Percentiles rank a stretch among this genome's conserved stretches.
Evolutionary conservation across 2,329 filamentous ascomycete species (phyloP).

Genomic region (Nothopassalora personata): DNA sequence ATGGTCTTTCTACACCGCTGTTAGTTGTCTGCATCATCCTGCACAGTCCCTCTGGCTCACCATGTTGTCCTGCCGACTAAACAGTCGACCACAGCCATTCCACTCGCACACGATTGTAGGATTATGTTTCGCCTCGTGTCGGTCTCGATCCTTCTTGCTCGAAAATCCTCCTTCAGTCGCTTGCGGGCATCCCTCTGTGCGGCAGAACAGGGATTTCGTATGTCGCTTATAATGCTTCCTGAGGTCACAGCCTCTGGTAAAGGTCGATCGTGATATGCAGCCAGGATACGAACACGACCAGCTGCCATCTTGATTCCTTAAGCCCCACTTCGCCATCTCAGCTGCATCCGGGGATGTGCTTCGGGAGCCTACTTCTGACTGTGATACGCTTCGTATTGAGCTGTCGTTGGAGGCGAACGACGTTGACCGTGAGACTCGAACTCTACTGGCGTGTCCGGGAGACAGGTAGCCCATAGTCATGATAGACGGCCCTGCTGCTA

Average conservation of each 20-base stretch:
- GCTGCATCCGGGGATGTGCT: constrained; percentile 29
- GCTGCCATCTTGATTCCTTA: constrained; percentile 42
- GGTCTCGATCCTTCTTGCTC: constrained; percentile 57
- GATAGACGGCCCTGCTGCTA: constrained; percentile 9
- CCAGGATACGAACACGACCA: constrained; percentile 57
- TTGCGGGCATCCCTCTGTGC: constrained; percentile 54
- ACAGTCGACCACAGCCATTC: constrained; percentile 53
- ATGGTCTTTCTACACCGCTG: not conserved
- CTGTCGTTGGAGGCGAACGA: constrained; percentile 29
- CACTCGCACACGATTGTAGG: constrained; percentile 54
- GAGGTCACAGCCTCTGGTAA: constrained; percentile 56
- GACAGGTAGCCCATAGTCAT: constrained; percentile 17
- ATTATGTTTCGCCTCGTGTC: constrained; percentile 60
- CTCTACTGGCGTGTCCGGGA: constrained; percentile 12
- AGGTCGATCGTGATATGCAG: constrained; percentile 54
- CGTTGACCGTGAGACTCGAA: constrained; percentile 19
- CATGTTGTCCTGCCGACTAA: constrained; percentile 60
- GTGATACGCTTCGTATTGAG: constrained; percentile 19
- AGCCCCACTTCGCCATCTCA: constrained; percentile 37
- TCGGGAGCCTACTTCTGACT: constrained; percentile 25
- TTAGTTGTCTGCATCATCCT: not conserved
- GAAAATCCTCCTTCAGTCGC: constrained; percentile 54
- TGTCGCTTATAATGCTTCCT: constrained; percentile 60
- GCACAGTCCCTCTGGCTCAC: constrained; percentile 30
- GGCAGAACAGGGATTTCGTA: constrained; percentile 57